These are phyloP conservation scores for Paracamarosporium sp. DNA, from an alignment of 2,329 filamentous ascomycete species.

Conservation along the genomic window DNA sequence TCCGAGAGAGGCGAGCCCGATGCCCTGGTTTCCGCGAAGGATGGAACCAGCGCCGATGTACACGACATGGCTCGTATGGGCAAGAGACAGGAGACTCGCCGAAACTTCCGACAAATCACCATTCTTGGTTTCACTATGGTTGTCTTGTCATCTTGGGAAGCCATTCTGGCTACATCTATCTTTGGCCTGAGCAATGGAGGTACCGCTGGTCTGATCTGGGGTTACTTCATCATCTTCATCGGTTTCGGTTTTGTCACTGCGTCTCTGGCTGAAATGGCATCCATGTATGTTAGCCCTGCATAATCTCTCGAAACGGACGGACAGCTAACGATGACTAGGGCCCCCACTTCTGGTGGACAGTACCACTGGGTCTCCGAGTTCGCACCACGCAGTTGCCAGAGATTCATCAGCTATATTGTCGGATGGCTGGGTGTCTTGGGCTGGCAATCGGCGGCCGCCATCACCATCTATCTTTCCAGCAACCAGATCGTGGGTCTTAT, in stretches of 20 bases:
- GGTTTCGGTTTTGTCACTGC: constrained; percentile 31
- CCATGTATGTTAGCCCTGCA: constrained; percentile 33
- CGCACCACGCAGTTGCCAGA: constrained; percentile 45
- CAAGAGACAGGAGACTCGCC: constrained; percentile 26
- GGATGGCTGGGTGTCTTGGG: constrained; percentile 53
- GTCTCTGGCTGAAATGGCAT: constrained; percentile 42
- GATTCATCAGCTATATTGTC: constrained; percentile 47
- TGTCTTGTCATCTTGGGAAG: constrained; percentile 29
- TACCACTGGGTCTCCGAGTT: constrained; percentile 37
- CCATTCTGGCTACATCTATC: constrained; percentile 20
- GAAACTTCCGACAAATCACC: constrained; percentile 20
- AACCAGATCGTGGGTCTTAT: constrained; percentile 41
- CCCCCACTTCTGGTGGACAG: constrained; percentile 31
- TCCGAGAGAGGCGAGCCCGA: constrained; percentile 16
- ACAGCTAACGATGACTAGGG: constrained; percentile 18
- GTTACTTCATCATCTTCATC: constrained; percentile 30
- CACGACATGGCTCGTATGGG: constrained; percentile 33
- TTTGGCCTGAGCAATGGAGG: constrained; percentile 33
- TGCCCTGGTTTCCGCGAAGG: constrained; percentile 17
- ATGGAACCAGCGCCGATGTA: constrained; percentile 23
- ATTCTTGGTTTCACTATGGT: constrained; percentile 28
- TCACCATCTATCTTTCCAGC: constrained; percentile 35
- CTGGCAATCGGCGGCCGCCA: constrained; percentile 48
- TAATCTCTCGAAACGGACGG: background rate
- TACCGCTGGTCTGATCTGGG: constrained; percentile 39